A percentile compares a stretch with the other conserved stretches of the same genome.
phyloP scores from a whole-genome alignment of 2,329 filamentous ascomycete species.

The Tolypocladium album region DNA sequence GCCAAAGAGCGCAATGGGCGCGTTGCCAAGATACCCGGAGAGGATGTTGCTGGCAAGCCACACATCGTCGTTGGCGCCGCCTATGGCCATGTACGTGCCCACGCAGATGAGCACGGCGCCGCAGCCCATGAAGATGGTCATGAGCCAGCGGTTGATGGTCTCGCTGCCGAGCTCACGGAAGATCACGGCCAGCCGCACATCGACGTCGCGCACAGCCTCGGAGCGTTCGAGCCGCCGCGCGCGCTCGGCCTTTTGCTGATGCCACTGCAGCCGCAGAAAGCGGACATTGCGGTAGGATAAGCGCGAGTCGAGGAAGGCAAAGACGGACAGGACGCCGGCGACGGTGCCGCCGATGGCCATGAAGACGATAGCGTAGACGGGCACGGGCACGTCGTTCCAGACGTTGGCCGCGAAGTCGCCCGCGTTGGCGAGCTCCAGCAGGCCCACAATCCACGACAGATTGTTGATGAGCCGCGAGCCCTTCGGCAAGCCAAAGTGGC shows the following conservation, averaged over 20 bases:
- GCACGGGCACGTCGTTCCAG: constrained; percentile 41
- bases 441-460: constrained; percentile 27
- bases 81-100: constrained; percentile 44
- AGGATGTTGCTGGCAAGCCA: constrained; percentile 39
- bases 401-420: constrained; percentile 48
- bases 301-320: constrained; percentile 32
- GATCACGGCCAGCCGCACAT: constrained; percentile 31
- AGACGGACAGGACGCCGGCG: constrained; percentile 31
- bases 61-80: constrained; percentile 29
- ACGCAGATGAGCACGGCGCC: constrained; percentile 37
- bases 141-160: constrained; percentile 35
- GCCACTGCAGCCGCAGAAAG: constrained; percentile 31
- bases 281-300: constrained; percentile 34
- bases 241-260: constrained; percentile 15
- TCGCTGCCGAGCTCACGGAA: constrained; percentile 39
- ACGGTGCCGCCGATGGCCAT: constrained; percentile 41
- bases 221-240: constrained; percentile 1
- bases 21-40: constrained; percentile 45
- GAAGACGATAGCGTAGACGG: constrained; percentile 33
- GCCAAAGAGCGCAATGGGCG: constrained; percentile 36
- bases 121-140: constrained; percentile 39
- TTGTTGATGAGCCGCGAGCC: constrained; percentile 16
- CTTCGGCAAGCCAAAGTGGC: constrained; percentile 4
- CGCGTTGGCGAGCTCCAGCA: constrained; percentile 44
- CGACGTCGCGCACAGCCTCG: constrained; percentile 12